A percentile compares a stretch with the other conserved stretches of the same genome.
phyloP scores from a whole-genome alignment of 1,139 yeast genomes.

The Zygoascus sp. region DNA sequence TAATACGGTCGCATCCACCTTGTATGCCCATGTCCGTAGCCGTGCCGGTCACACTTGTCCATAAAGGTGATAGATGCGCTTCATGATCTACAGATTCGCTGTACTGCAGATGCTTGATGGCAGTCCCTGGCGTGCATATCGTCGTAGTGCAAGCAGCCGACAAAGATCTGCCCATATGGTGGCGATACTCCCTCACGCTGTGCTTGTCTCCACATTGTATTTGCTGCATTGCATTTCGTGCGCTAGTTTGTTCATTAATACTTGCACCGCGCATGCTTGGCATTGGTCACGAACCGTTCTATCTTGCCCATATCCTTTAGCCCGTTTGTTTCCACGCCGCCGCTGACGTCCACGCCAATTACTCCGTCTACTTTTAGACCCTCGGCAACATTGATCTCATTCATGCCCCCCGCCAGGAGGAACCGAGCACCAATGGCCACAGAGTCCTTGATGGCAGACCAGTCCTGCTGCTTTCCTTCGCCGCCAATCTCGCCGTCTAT shows the following conservation, averaged over 20 bases:
- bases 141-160: no score
- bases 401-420: constrained; percentile 86
- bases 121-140: no score
- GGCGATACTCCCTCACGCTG: no score
- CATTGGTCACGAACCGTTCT: constrained; percentile 51
- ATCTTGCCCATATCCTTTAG: constrained; percentile 64
- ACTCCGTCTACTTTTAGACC: constrained; percentile 52
- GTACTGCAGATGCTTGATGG: no score
- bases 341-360: constrained; percentile 90
- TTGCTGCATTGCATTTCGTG: background rate
- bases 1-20: no score
- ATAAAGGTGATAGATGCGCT: no score
- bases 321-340: constrained; percentile 86
- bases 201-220: no score
- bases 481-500: constrained; percentile 92
- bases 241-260: background rate
- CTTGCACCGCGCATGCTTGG: constrained; percentile 26
- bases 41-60: no score
- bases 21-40: no score
- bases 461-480: constrained; percentile 73
- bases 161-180: no score
- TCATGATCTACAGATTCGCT: no score
- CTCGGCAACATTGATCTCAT: constrained; percentile 58
- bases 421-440: constrained; percentile 45
- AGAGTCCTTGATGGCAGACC: constrained; percentile 52